Evolutionary conservation across 176 grass and related monocot genomes (phyloP), one percentile per base, ranked within the genome.

Genomic region (Zoysia pacifica): DNA sequence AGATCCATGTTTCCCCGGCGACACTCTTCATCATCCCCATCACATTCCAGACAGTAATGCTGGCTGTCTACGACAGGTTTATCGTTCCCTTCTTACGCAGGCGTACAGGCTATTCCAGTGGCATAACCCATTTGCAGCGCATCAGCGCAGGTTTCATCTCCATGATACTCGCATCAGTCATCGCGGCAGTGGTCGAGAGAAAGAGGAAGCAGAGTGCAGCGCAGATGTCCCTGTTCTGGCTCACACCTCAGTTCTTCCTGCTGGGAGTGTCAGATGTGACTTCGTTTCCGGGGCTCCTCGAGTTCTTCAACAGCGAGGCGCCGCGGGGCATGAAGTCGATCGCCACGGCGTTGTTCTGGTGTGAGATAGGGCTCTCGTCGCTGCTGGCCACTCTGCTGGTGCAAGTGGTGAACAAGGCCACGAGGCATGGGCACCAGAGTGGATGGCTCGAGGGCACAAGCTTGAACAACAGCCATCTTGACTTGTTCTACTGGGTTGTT

Each of bases 371-470:
- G 28, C 11, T 76, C 18, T 63, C 89, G 4, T 85, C 89, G 7
- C 72, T 74, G 65, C 42, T 92, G 7, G 87, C 77, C 20, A 87
- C 77, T 12, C 65, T 85, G 7, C 59, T 90, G 5, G 81, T 92
- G 74, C 67, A 72, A 9, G 10, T 71, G 1, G 81, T 84, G 76
- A 86, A 87, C 65, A 80, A 9, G 43, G 85, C 80, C 40, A 90
- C 87, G 0, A 82, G 87, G 81, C 59, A 48, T 53, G 80, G 79
- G 15, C 70, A 47, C 42, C 63, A 41, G 4, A 73, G 75, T 47
- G 93, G 93, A 18, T 97, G 93, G 93, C 81, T 97, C 2, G 90
- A 86, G 65, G 93, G 93, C 1, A 70, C 80, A 62, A 83, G 12
- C 48, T 65, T 97, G 69, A 83, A 97, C 67, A 86, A 48, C 61